Evolutionary conservation across 139 green algal species (phyloP).

Genomic region (Diplosphaera chodatii): DNA sequence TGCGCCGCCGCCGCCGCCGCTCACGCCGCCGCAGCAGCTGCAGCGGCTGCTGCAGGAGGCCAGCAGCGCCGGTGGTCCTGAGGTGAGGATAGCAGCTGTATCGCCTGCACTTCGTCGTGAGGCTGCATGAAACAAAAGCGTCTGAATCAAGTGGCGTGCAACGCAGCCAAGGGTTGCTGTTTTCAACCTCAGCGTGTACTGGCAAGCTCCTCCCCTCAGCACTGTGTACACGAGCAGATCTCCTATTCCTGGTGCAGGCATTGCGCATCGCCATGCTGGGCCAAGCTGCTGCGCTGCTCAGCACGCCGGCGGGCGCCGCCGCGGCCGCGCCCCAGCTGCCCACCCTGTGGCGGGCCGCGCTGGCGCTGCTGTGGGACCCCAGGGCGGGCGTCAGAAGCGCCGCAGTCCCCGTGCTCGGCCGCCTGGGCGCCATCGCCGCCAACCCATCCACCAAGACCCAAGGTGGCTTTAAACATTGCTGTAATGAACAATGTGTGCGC

Average conservation of each 20-base stretch:
- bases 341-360: conserved; percentile 16
- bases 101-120: too few relatives aligned
- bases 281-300: not conserved
- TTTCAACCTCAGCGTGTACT: too few relatives aligned
- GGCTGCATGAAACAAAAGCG: too few relatives aligned
- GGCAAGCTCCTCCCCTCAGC: too few relatives aligned
- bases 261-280: not conserved
- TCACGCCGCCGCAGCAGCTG: not conserved
- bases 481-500: too few relatives aligned
- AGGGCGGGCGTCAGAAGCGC: conserved; percentile 5
- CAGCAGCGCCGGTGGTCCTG: too few relatives aligned
- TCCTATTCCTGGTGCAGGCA: not conserved
- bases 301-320: not conserved
- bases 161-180: too few relatives aligned
- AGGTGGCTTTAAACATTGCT: not conserved
- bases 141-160: too few relatives aligned
- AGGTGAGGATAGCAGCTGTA: too few relatives aligned
- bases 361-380: conserved; percentile 25
- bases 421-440: conserved; percentile 26
- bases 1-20: too few relatives aligned
- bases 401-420: conserved; percentile 22
- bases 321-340: conserved; percentile 13
- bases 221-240: too few relatives aligned
- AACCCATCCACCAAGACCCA: not conserved
- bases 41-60: not conserved